Conservation (phyloP, 306 rosid genomes). For the Malus sieversii region DNA sequence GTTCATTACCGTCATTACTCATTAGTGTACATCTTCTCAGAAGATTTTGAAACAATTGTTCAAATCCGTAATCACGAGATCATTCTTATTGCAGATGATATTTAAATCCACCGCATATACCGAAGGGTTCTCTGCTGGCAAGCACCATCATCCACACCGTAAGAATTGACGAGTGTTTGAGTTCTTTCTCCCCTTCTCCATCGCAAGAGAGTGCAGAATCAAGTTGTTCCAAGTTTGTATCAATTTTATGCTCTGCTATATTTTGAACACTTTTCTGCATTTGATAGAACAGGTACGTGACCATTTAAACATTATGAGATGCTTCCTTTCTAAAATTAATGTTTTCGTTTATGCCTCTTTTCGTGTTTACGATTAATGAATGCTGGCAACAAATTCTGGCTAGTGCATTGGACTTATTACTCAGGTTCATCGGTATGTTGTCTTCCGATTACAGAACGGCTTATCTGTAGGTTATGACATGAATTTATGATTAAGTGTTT, state of each 20-base stretch:
- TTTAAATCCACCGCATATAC: constrained; percentile 77
- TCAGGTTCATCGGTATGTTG: background rate
- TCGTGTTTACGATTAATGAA: background rate
- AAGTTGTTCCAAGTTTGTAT: background rate
- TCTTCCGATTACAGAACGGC: background rate
- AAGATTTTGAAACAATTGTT: background rate
- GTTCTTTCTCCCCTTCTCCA: background rate
- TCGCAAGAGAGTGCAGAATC: background rate
- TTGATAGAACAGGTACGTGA: background rate
- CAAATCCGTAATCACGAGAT: background rate
- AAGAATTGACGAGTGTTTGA: background rate
- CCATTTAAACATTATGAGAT: background rate
- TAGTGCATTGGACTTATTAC: background rate
- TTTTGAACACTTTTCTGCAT: background rate
- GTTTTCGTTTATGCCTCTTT: background rate
- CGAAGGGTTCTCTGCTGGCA: constrained; percentile 86
- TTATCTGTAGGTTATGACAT: too few relatives aligned
- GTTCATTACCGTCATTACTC: background rate
- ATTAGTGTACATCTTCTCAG: background rate
- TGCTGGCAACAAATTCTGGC: background rate
- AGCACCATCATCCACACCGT: constrained; percentile 35
- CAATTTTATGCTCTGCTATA: background rate
- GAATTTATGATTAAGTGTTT: background rate
- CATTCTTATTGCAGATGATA: constrained; percentile 42
- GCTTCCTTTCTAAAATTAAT: background rate